These are phyloP conservation scores for Xanthoceras sorbifolium DNA, from an alignment of 345 rosid species.

Conservation along the genomic window DNA sequence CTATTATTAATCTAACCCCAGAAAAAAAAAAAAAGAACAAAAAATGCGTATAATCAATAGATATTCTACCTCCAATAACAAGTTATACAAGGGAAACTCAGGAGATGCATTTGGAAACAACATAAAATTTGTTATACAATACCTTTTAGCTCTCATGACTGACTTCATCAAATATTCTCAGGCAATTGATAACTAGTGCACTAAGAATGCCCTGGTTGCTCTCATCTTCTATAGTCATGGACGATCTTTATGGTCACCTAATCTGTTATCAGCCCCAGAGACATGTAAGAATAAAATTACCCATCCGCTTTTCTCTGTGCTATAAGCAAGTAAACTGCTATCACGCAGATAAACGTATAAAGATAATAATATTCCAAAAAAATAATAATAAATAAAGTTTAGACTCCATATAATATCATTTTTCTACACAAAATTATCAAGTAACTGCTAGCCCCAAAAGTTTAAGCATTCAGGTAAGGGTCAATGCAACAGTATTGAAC, in stretches of 20 bases:
- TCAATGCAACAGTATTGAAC: not conserved
- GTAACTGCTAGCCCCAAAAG: not conserved
- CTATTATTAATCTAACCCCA: not conserved
- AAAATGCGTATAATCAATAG: not conserved
- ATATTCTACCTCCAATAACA: constrained; percentile 7
- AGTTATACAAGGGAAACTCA: not conserved
- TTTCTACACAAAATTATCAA: not conserved
- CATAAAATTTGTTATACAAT: not conserved
- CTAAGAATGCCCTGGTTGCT: constrained; percentile 1
- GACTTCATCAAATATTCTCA: constrained; percentile 7
- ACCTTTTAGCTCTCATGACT: not conserved
- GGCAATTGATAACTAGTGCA: not conserved
- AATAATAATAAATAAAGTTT: not conserved
- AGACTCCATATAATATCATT: not conserved
- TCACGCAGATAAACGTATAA: not conserved
- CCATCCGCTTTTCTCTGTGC: not conserved
- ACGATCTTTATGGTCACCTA: constrained; percentile 59
- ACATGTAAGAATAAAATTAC: constrained; percentile 16
- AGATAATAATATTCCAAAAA: not conserved
- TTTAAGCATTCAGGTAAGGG: not conserved
- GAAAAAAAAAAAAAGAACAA: no score
- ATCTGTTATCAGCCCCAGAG: constrained; percentile 41
- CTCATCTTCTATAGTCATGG: constrained; percentile 34
- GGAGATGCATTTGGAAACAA: not conserved
- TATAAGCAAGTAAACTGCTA: not conserved